phyloP scores from a whole-genome alignment of 169 alveolate genomes.

The Cytauxzoon felis region DNA sequence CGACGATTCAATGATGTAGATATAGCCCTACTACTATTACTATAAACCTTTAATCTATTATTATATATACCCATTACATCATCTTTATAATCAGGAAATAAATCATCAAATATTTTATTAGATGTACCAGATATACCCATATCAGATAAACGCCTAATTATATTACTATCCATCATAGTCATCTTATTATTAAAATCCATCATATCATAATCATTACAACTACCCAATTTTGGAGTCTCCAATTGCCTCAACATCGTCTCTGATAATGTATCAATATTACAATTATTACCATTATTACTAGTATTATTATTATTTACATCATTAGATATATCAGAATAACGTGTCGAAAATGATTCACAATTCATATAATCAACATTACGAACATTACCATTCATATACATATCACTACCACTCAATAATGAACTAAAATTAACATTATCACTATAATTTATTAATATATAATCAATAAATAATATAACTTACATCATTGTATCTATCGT shows the following conservation, averaged over 20 bases:
- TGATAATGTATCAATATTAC: conserved; percentile 30
- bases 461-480: neutral
- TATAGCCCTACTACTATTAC: too few species aligned
- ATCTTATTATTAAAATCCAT: neutral
- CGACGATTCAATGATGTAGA: too few species aligned
- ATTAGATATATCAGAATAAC: conserved; percentile 23
- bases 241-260: conserved; percentile 57
- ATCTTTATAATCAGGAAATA: neutral
- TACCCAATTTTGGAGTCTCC: conserved; percentile 49
- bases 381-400: neutral
- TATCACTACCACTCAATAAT: neutral
- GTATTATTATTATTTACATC: neutral
- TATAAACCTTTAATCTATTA: too few species aligned
- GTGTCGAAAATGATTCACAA: conserved; percentile 20
- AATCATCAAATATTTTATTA: neutral
- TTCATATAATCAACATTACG: conserved; percentile 3
- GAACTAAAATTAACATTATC: neutral
- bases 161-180: conserved; percentile 22
- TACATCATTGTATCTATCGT: neutral
- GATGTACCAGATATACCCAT: conserved; percentile 18
- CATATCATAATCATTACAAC: neutral
- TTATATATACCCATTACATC: neutral
- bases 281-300: neutral
- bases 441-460: neutral
- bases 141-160: conserved; percentile 19